Evolutionary conservation across 2,329 filamentous ascomycete species (phyloP), one percentile per base, ranked within the genome.

Genomic region (Scopulariopsis brevicaulis): DNA sequence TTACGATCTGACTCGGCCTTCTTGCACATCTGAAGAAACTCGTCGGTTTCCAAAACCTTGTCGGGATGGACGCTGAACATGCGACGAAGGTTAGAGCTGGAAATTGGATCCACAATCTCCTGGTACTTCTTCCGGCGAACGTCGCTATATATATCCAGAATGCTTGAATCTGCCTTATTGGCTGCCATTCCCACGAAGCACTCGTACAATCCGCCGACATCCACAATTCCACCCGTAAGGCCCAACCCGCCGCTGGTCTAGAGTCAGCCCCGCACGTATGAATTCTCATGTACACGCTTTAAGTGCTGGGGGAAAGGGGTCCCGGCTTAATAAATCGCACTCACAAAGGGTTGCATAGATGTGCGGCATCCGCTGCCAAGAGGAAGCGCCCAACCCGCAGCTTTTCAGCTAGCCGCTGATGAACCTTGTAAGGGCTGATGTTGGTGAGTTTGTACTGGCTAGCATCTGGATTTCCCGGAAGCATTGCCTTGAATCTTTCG

Each of bases 181-280:
- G 75, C 70, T 68, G 69, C 75, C 53, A 77, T 72, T 0, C 74
- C 74, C 2, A 68, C 67, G 2, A 86, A 73, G 63, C 82, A 84
- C 62, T 86, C 82, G 59, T 76, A 82, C 6, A 86, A 73, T 0
- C 81, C 80, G 12, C 80, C 82, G 2, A 83, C 75, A 62, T 86
- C 83, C 20, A 82, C 80, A 58, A 86, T 81, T 0, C 83, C 83
- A 6, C 82, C 82, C 0, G 82, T 85, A 55, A 86, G 77, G 1
- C 83, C 83, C 18, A 85, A 70, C 0, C 83, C 83, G 53, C 83
- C 83, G 34, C 34, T 35, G 12, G 34, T 12, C 12, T 35, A 12
- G 34, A 35, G 12, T 35, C 12, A 35, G 34, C 12, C 34, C 34
- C 34, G 34, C 34, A 35, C n/a, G n/a, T n/a, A n/a, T n/a, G n/a